phyloP scores from a whole-genome alignment of 768 basidiomycete species.

The Termitomyces titanicus region DNA sequence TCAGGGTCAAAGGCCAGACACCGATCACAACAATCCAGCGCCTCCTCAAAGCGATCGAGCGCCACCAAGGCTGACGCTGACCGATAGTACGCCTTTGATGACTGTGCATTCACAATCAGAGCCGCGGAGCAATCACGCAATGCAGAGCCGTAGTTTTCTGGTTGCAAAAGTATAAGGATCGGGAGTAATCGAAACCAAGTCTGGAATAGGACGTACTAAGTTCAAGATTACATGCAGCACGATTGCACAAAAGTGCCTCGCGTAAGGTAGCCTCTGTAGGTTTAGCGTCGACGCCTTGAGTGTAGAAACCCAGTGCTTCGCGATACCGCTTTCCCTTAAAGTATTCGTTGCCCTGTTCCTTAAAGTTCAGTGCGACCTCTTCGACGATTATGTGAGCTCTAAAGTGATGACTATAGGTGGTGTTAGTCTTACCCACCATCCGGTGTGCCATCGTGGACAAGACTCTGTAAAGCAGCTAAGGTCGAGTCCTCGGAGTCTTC shows the following conservation, averaged over 20 bases:
- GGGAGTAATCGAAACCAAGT: neutral
- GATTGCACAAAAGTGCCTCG: conserved; percentile 79
- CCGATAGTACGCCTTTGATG: conserved; percentile 85
- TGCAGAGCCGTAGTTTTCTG: conserved; percentile 88
- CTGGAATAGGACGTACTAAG: conserved; percentile 49
- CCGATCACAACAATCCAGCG: conserved; percentile 74
- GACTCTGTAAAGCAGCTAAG: conserved; percentile 79
- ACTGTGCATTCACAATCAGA: conserved; percentile 54
- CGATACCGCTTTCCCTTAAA: conserved; percentile 83
- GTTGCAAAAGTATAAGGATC: neutral
- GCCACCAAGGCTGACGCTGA: conserved; percentile 75
- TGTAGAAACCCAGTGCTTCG: conserved; percentile 88
- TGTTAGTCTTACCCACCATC: conserved; percentile 69
- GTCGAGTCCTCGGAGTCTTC: conserved; percentile 64
- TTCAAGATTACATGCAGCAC: conserved; percentile 92
- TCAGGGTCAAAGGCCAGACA: conserved; percentile 58
- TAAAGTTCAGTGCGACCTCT: conserved; percentile 93
- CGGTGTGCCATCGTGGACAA: conserved; percentile 87
- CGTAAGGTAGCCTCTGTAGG: conserved; percentile 57
- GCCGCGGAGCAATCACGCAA: conserved; percentile 82
- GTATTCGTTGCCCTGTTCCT: conserved; percentile 94
- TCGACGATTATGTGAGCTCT: neutral
- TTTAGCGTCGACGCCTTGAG: conserved; percentile 83
- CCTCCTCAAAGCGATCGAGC: conserved; percentile 75
- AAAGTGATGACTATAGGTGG: neutral